Conservation (phyloP, 345 rosid genomes). For the Syzygium aqueum region DNA sequence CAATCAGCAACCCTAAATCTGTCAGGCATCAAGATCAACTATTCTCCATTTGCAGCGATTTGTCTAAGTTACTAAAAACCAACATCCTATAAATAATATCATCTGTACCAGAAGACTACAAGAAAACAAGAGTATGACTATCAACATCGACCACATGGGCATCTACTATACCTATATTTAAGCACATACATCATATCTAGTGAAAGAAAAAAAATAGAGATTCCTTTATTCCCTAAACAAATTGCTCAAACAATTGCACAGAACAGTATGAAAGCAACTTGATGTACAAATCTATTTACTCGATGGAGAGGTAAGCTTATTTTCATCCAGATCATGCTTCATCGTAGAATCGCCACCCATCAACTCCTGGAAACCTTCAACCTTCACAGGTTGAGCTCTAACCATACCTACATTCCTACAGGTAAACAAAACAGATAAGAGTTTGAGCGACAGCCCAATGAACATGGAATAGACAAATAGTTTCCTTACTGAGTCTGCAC, state of each 20-base stretch:
- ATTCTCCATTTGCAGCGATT: background rate
- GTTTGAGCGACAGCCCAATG: background rate
- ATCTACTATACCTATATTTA: background rate
- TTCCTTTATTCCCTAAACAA: background rate
- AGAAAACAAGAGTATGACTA: background rate
- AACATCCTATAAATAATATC: background rate
- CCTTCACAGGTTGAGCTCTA: constrained; percentile 88
- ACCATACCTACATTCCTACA: constrained; percentile 56
- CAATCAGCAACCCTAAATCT: background rate
- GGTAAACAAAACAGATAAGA: background rate
- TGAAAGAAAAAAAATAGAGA: background rate
- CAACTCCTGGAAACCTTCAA: constrained; percentile 85
- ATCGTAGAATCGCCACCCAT: constrained; percentile 79
- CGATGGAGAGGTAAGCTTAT: constrained; percentile 59
- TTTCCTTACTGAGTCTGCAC: constrained; percentile 69
- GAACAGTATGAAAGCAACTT: background rate
- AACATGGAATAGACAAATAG: background rate
- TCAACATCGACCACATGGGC: background rate
- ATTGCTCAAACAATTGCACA: background rate
- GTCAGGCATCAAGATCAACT: background rate
- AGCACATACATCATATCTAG: background rate
- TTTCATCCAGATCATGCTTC: constrained; percentile 72
- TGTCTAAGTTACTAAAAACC: background rate
- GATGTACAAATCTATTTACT: constrained; percentile 32
- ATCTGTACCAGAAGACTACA: background rate